Evolutionary conservation across 2,329 filamentous ascomycete genomes (phyloP), one percentile per base, ranked within the genome.

Genomic region (Pseudogymnoascus sp.): DNA sequence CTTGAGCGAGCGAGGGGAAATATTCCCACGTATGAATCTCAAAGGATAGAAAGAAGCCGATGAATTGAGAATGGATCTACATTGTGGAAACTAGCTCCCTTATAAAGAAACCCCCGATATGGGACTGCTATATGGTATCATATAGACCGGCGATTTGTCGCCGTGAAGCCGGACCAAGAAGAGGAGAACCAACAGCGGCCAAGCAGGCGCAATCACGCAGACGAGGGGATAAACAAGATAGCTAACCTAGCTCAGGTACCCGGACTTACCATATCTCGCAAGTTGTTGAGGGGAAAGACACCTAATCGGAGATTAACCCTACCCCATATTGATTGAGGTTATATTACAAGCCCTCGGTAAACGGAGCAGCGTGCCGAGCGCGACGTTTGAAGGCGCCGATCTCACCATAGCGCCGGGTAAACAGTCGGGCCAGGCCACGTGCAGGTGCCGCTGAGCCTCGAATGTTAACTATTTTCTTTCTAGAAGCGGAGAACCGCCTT

Each of bases 251-350:
- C 48, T 33, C 48, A 55, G 48, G 29, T 18, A 55, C 29, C 13
- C n/a, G 15, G 29, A 55, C 48, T 55, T 33, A 13, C 29, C n/a
- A 55, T 55, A 55, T 55, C 48, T 33, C 48, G 33, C 9, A 55
- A 55, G 48, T 10, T 33, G 27, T 33, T 5, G 48, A 27, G 48
- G 48, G 33, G 48, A 33, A 18, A 33, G 48, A 33, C 48, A 33
- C 48, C 48, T 55, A 55, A 55, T 55, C 29, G 29, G 48, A 55
- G 48, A 55, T 55, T 55, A 33, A 55, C 48, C 48, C n/a, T 55
- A 55, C 29, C 48, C 48, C 48, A 18, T 55, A 15, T 55, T 55
- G 48, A 55, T 55, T 55, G 48, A 55, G 48, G 27, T 55, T 55
- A 55, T 55, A 55, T 55, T 55, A 55, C 48, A 55, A 55, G 48